Evolutionary conservation across 257 asterid species (phyloP).

Genomic region (Jaltomata sinuosa): DNA sequence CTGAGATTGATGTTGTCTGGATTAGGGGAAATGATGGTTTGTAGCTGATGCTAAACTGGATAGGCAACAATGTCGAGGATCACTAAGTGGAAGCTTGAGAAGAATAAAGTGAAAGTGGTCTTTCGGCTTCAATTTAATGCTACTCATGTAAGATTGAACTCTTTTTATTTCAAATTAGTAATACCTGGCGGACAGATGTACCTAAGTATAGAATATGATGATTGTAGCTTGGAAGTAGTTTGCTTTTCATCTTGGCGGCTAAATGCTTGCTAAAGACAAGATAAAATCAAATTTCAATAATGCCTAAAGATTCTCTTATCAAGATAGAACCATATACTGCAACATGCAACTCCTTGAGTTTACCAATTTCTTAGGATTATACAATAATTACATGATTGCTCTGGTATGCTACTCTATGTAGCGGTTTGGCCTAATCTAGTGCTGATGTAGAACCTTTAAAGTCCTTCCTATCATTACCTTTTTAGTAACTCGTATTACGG

Average conservation of each 20-base stretch:
- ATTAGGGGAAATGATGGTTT: neutral
- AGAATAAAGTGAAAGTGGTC: constrained; percentile 94
- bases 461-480: neutral
- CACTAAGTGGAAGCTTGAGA: constrained; percentile 97
- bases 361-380: neutral
- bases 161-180: constrained; percentile 1
- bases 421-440: neutral
- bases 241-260: neutral
- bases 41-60: constrained; percentile 39
- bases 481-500: neutral
- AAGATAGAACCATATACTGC: neutral
- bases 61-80: constrained; percentile 67
- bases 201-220: neutral
- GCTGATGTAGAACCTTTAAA: neutral
- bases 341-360: neutral
- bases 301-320: neutral
- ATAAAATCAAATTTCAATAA: neutral
- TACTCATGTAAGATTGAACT: constrained; percentile 53
- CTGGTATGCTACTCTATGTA: neutral
- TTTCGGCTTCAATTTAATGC: constrained; percentile 99
- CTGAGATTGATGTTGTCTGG: constrained; percentile 5
- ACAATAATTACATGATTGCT: neutral
- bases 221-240: neutral
- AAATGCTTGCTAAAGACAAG: neutral
- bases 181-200: neutral